Evolutionary conservation across 2,329 filamentous ascomycete genomes (phyloP).

Genomic region (Lasiodiplodia hormozganensis): DNA sequence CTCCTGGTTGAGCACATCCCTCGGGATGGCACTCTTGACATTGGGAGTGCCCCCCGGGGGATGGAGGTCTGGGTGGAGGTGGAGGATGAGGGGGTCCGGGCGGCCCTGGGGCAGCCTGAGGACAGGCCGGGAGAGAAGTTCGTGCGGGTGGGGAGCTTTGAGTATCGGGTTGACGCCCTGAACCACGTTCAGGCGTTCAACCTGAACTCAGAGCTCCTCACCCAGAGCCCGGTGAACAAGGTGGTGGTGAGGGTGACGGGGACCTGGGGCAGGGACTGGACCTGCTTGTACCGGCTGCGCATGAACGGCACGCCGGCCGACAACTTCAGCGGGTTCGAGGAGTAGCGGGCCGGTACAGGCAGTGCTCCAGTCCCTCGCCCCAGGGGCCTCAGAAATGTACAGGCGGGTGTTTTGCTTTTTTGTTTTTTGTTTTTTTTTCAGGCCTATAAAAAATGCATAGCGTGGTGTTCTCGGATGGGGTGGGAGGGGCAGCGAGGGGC

Average conservation of each 20-base stretch:
- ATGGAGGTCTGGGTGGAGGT: slow-evolving; percentile 55
- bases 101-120: slow-evolving; percentile 52
- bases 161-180: slow-evolving; percentile 49
- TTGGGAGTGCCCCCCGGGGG: slow-evolving; percentile 49
- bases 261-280: slow-evolving; percentile 54
- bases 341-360: slow-evolving; percentile 20
- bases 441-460: slow-evolving; percentile 9
- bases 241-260: slow-evolving; percentile 48
- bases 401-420: background rate
- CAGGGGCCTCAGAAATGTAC: background rate
- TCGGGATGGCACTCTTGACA: slow-evolving; percentile 46
- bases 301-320: slow-evolving; percentile 46
- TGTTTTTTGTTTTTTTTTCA: background rate
- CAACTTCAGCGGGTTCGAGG: background rate
- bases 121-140: slow-evolving; percentile 35
- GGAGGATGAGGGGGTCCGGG: slow-evolving; percentile 33
- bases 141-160: slow-evolving; percentile 50
- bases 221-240: slow-evolving; percentile 39
- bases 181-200: slow-evolving; percentile 53
- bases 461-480: slow-evolving; percentile 7
- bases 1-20: slow-evolving; percentile 57
- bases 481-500: background rate
- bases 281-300: slow-evolving; percentile 56
- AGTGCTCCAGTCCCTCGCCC: slow-evolving; percentile 4
- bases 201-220: slow-evolving; percentile 38